phyloP scores from a whole-genome alignment of 2,329 filamentous ascomycete genomes.

The Pseudocercospora eumusae region DNA sequence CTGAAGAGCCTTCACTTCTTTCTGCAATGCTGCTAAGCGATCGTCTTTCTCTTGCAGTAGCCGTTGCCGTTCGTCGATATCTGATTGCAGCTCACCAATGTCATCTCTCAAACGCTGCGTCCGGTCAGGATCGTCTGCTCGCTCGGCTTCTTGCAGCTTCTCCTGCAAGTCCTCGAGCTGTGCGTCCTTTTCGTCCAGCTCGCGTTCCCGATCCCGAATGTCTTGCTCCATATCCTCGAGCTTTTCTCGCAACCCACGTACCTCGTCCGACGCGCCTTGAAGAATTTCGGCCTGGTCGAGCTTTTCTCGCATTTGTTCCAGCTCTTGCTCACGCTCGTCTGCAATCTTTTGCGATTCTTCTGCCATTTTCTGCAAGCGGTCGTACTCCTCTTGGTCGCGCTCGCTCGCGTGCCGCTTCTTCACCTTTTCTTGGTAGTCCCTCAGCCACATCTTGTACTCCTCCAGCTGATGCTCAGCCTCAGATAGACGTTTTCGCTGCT shows the following conservation, averaged over 20 bases:
- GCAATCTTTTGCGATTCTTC: constrained; percentile 46
- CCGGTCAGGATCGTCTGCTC: constrained; percentile 38
- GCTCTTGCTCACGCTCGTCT: constrained; percentile 47
- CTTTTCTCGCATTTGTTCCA: constrained; percentile 46
- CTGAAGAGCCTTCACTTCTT: constrained; percentile 43
- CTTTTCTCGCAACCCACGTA: constrained; percentile 49
- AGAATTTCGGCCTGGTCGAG: constrained; percentile 43
- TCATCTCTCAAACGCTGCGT: constrained; percentile 50
- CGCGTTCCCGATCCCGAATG: constrained; percentile 52
- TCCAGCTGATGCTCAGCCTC: constrained; percentile 86
- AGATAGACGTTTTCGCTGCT: constrained; percentile 80
- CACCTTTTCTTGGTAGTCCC: constrained; percentile 78
- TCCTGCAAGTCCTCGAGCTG: constrained; percentile 52
- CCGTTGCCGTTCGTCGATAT: constrained; percentile 53
- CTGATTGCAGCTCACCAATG: constrained; percentile 51
- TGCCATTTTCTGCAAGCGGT: constrained; percentile 48
- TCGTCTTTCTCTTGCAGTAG: constrained; percentile 47
- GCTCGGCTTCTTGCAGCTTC: constrained; percentile 43
- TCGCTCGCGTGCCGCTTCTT: constrained; percentile 72
- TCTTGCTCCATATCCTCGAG: constrained; percentile 53
- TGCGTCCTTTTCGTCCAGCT: constrained; percentile 47
- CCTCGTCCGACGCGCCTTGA: constrained; percentile 36
- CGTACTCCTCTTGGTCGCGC: constrained; percentile 64
- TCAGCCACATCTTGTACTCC: constrained; percentile 75
- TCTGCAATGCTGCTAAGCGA: constrained; percentile 51